A percentile compares a stretch with the other conserved stretches of the same genome.
Conservation (phyloP, 2,329 filamentous ascomycete genomes). For the Nothophoma quercina region DNA sequence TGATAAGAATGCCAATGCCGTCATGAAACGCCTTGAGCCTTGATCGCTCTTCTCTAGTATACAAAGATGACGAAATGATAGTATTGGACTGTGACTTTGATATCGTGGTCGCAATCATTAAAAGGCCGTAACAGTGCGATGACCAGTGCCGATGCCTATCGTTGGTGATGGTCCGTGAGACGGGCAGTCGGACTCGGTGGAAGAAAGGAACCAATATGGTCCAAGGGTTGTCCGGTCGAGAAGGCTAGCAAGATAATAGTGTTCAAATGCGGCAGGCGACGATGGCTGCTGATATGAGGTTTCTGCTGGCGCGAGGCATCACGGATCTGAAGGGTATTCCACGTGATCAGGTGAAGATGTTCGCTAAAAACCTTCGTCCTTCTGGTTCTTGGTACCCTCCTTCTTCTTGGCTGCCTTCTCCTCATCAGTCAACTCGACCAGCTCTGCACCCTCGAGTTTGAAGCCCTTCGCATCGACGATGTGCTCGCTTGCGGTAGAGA, state of each 20-base stretch:
- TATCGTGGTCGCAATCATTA: background rate
- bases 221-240: no score
- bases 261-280: background rate
- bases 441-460: conserved; percentile 41
- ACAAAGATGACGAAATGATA: conserved; percentile 2
- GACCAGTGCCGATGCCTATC: background rate
- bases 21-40: background rate
- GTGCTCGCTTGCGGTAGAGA: conserved; percentile 36
- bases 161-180: background rate
- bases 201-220: no score
- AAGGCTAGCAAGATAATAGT: background rate
- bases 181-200: background rate
- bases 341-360: background rate
- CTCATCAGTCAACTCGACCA: conserved; percentile 41
- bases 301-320: background rate
- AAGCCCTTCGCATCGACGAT: conserved; percentile 48
- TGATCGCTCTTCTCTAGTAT: background rate
- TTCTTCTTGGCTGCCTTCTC: conserved; percentile 39
- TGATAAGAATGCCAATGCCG: conserved; percentile 1
- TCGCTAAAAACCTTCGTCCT: conserved; percentile 44
- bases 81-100: background rate
- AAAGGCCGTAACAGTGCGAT: background rate
- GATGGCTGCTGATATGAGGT: background rate
- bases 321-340: background rate
- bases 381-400: conserved; percentile 40